Conservation (phyloP, 257 asterid species). For the Scutellaria minor region DNA sequence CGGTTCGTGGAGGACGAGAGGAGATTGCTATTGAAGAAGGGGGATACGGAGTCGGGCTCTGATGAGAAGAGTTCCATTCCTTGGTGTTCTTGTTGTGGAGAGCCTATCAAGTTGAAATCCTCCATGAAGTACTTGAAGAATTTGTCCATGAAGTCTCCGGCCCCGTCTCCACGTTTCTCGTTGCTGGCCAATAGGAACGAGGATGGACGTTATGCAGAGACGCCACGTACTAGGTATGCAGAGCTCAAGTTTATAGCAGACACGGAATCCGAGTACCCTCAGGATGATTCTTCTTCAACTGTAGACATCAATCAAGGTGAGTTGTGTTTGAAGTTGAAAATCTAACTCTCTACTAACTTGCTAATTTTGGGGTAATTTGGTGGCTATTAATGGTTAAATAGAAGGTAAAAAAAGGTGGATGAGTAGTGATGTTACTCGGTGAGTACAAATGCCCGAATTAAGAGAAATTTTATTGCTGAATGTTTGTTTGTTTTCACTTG, state of each 20-base stretch:
- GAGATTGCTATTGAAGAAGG: constrained; percentile 44
- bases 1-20: constrained; percentile 49
- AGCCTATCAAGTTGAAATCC: constrained; percentile 52
- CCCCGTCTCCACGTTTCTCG: constrained; percentile 73
- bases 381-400: too few species aligned
- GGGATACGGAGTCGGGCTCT: constrained; percentile 33
- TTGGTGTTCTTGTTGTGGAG: constrained; percentile 86
- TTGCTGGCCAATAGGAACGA: constrained; percentile 47
- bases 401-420: too few species aligned
- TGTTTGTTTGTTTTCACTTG: too few species aligned
- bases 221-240: constrained; percentile 56
- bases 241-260: constrained; percentile 66
- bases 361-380: too few species aligned
- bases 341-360: background rate
- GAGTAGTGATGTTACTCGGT: too few species aligned
- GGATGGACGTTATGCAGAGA: constrained; percentile 45
- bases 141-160: constrained; percentile 55
- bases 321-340: background rate
- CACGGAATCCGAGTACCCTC: constrained; percentile 52
- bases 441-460: too few species aligned
- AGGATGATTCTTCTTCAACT: constrained; percentile 49
- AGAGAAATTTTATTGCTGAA: too few species aligned
- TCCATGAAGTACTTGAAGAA: constrained; percentile 49
- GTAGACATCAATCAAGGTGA: constrained; percentile 52
- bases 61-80: constrained; percentile 39